These are phyloP conservation scores for Diplosphaera chodatii DNA, from an alignment of 139 green algal species.

Conservation along the genomic window DNA sequence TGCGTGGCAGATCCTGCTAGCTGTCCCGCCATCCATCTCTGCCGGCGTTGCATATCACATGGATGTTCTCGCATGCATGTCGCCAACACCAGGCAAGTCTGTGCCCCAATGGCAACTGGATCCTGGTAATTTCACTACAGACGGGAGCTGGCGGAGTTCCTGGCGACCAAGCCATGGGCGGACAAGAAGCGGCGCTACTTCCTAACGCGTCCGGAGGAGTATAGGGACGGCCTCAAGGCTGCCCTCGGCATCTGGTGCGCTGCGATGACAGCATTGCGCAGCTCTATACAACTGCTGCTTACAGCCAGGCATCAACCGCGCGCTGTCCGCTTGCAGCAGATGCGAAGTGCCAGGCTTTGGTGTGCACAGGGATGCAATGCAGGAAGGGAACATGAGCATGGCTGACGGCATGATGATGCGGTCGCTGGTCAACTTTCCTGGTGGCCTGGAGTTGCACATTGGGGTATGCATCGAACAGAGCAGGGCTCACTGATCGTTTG, in stretches of 20 bases:
- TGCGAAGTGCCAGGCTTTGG: no score
- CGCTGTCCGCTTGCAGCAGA: no score
- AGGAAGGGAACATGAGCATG: constrained; percentile 51
- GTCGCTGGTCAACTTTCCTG: constrained; percentile 66
- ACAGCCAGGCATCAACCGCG: no score
- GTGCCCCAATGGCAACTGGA: no score
- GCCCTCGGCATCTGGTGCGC: constrained; percentile 73
- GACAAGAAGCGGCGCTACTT: constrained; percentile 77
- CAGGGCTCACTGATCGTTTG: neutral
- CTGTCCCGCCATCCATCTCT: no score
- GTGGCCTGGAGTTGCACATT: constrained; percentile 89
- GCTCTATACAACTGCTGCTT: neutral
- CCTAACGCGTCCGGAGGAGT: constrained; percentile 71
- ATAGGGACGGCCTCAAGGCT: constrained; percentile 59
- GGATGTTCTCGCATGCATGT: no score
- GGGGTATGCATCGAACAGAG: constrained; percentile 39
- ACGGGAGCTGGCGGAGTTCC: constrained; percentile 42
- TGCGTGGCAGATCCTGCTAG: constrained; percentile 14
- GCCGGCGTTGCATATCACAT: no score
- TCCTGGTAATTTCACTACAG: constrained; percentile 24
- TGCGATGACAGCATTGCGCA: no score
- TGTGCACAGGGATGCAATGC: constrained; percentile 68
- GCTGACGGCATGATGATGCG: constrained; percentile 73
- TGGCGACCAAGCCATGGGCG: constrained; percentile 59
- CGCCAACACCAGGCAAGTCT: no score